Evolutionary conservation across 75 land plant species (phyloP), one percentile per base, ranked within the genome.

Genomic region (Sequoiadendron giganteum): DNA sequence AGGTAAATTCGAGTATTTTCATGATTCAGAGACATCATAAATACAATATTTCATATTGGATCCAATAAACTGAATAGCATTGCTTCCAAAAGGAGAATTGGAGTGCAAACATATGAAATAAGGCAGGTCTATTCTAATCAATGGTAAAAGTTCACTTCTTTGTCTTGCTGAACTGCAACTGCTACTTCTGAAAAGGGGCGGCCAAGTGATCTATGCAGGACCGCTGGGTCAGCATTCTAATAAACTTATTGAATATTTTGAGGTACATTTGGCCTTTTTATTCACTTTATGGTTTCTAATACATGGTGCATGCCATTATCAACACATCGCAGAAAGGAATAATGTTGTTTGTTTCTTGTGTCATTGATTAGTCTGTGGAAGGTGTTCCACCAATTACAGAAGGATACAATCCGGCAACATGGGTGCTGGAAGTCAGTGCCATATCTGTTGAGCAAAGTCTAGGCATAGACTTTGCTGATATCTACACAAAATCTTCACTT

Each of bases 341-440:
- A 28, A 56, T n/a, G 30, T 40, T 83, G 52, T 72, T 10, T 38
- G 8, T 48, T 40, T 82, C 39, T 54, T 85, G 30, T 89, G 32
- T 85, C 9, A 39, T 88, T 61, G 78, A 76, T 38, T 86, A 94
- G 95, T 90, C 72, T n/a, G 85, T 95, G 45, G 52, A 87, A 7
- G 96, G 96, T 82, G 91, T 93, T 25, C 78, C 78, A 49, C 88
- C 88, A 76, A 93, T 95, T 11, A 91, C 88, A 87, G 94, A 93
- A 83, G 94, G 95, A 38, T 91, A 92, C 84, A 94, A 94, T 87
- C 97, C 96, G 1, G 95, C 96, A 48, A 91, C 97, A 40, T 95
- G 95, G 97, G 94, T 94, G 93, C 36, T 96, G 80, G 97, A 96
- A 70, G 92, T 96, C 43, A 90, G 91, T 15, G 55, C 92, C 39